Evolutionary conservation across 2,329 filamentous ascomycete species (phyloP).

Genomic region (Ophiosphaerella narmari): DNA sequence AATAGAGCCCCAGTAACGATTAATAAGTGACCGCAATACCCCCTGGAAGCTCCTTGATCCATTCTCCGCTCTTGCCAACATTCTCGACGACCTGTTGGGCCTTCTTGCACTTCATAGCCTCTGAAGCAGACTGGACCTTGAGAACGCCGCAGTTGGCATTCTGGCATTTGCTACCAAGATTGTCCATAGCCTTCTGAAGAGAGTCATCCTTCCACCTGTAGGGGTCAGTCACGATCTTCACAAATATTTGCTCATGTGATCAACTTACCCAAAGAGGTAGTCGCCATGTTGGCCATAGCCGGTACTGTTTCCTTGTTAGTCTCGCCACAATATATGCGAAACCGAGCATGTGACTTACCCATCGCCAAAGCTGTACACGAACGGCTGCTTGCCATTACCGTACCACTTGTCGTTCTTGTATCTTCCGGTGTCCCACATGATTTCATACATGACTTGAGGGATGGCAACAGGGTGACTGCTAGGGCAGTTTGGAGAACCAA

Average conservation of each 20-base stretch:
- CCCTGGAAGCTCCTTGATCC: slow-evolving; percentile 37
- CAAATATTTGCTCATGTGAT: too few species aligned
- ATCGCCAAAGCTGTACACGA: slow-evolving; percentile 45
- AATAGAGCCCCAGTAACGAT: neutral
- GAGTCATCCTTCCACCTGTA: slow-evolving; percentile 20
- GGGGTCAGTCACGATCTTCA: too few species aligned
- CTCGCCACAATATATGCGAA: neutral
- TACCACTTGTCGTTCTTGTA: slow-evolving; percentile 31
- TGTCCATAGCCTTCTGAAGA: slow-evolving; percentile 23
- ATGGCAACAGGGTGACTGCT: slow-evolving; percentile 51
- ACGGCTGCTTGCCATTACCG: slow-evolving; percentile 30
- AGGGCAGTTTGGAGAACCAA: slow-evolving; percentile 54
- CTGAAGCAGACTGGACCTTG: slow-evolving; percentile 34
- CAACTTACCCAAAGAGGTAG: slow-evolving; percentile 18
- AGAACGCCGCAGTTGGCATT: slow-evolving; percentile 37
- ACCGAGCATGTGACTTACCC: slow-evolving; percentile 34
- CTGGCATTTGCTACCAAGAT: slow-evolving; percentile 30
- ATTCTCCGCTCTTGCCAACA: slow-evolving; percentile 40
- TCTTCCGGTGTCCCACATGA: slow-evolving; percentile 48
- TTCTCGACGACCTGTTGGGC: slow-evolving; percentile 55
- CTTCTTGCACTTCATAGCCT: slow-evolving; percentile 34
- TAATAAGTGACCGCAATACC: slow-evolving; percentile 26
- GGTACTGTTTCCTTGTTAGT: slow-evolving; percentile 11
- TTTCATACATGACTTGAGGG: slow-evolving; percentile 54
- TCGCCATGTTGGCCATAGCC: slow-evolving; percentile 32